Evolutionary conservation across 2,329 filamentous ascomycete species (phyloP).

Genomic region (Fusarium irregulare): DNA sequence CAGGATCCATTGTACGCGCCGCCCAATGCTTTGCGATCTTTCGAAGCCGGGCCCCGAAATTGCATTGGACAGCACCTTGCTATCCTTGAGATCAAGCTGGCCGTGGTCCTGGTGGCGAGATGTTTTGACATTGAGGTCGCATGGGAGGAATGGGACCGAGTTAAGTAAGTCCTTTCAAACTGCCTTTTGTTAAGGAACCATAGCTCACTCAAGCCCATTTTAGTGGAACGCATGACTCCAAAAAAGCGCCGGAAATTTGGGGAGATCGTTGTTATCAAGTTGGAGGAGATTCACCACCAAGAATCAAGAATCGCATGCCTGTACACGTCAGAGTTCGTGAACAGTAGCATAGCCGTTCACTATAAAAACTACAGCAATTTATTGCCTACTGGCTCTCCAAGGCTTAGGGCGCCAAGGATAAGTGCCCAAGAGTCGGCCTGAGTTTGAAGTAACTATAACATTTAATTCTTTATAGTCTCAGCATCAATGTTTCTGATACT

Average conservation of each 20-base stretch:
- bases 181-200: background rate
- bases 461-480: background rate
- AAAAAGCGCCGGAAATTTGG: slow-evolving; percentile 47
- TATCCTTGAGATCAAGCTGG: slow-evolving; percentile 51
- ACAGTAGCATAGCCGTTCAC: background rate
- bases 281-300: slow-evolving; percentile 51
- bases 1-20: slow-evolving; percentile 26
- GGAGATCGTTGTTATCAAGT: slow-evolving; percentile 51
- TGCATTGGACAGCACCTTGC: slow-evolving; percentile 69
- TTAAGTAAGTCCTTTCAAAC: slow-evolving; percentile 3
- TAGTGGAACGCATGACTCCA: background rate
- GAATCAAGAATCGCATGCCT: slow-evolving; percentile 53
- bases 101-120: slow-evolving; percentile 20
- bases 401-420: background rate
- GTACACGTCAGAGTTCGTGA: slow-evolving; percentile 46
- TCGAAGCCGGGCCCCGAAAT: slow-evolving; percentile 63
- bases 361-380: background rate
- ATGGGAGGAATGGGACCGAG: slow-evolving; percentile 37
- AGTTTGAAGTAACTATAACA: background rate
- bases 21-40: slow-evolving; percentile 62
- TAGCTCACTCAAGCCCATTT: background rate
- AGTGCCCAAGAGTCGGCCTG: background rate
- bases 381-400: background rate
- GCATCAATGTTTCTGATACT: background rate
- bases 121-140: slow-evolving; percentile 34